Conservation (phyloP, 805 yeast species). For the Blastobotrys americana region DNA sequence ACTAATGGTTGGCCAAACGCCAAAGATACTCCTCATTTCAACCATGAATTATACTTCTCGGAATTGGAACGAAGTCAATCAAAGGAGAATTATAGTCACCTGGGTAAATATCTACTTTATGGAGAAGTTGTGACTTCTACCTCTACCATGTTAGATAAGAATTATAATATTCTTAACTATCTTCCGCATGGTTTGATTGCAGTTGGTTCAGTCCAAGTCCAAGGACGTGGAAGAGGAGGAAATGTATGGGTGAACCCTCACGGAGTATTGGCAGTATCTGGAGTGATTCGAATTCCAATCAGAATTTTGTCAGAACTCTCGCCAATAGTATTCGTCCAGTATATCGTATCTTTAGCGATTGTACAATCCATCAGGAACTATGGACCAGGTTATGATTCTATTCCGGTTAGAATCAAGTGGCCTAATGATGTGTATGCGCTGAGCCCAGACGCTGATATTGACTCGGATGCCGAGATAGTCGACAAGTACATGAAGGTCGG, state of each 20-base stretch:
- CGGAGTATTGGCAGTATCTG: conserved; percentile 82
- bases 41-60: conserved; percentile 48
- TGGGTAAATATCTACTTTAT: conserved; percentile 42
- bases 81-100: conserved; percentile 20
- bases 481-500: conserved; percentile 59
- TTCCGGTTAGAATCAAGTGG: conserved; percentile 88
- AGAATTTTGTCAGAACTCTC: conserved; percentile 29
- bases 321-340: conserved; percentile 76
- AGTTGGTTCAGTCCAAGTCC: conserved; percentile 74
- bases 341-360: conserved; percentile 72
- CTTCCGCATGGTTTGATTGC: conserved; percentile 64
- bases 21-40: conserved; percentile 64
- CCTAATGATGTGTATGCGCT: conserved; percentile 86
- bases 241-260: conserved; percentile 92
- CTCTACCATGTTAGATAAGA: conserved; percentile 65
- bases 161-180: conserved; percentile 47
- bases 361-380: conserved; percentile 68
- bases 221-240: conserved; percentile 93
- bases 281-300: conserved; percentile 52
- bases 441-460: conserved; percentile 42
- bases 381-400: conserved; percentile 56
- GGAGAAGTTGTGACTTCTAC: conserved; percentile 92
- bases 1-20: conserved; percentile 42
- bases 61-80: conserved; percentile 30
- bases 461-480: conserved; percentile 13